Evolutionary conservation across 495 filamentous ascomycete genomes (phyloP), one percentile per base, ranked within the genome.

Genomic region (Sabuloglossum arenarium): DNA sequence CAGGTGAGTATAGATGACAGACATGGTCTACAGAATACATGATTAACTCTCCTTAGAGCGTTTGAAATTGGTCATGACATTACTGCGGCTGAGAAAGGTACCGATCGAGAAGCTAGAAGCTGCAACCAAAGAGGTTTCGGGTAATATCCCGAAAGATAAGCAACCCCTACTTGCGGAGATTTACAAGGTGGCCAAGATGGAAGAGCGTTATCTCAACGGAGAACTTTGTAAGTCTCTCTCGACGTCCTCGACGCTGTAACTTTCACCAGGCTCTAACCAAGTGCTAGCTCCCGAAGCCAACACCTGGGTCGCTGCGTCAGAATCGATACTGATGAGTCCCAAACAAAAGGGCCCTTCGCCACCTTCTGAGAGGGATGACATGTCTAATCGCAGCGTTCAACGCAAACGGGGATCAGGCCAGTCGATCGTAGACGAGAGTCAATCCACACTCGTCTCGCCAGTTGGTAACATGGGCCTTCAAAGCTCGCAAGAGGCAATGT

Each of bases 1-100:
- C 76, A 58, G 79, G 86, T 91, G 68, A 67, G 78, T 61, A 42
- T 11, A n/a, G 28, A 10, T 51, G 19, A 58, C 45, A 50, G 53
- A 23, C 21, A n/a, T 46, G 14, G 14, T 14, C 42, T n/a, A n/a
- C 53, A n/a, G n/a, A n/a, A n/a, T n/a, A 25, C 56, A 32, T 51
- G 14, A 51, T 19, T 29, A 23, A 12, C 50, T 23, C 34, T 55
- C 56, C 47, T 53, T 37, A 70, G 69, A 64, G 37, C 69, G 70
- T 30, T 61, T 65, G 29, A 60, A 50, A 19, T 49, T 60, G n/a
- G 37, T 61, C 60, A 53, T 66, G 63, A 39, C 62, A 57, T 9
- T 59, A 23, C 34, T 59, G 6, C 57, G 57, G 16, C 50, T 59
- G 1, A 39, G 57, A 4, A 63, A 61, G 24, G 66, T 68, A 12